These are phyloP conservation scores for Dipteronia dyeriana DNA, from an alignment of 345 rosid genomes.

Conservation along the genomic window DNA sequence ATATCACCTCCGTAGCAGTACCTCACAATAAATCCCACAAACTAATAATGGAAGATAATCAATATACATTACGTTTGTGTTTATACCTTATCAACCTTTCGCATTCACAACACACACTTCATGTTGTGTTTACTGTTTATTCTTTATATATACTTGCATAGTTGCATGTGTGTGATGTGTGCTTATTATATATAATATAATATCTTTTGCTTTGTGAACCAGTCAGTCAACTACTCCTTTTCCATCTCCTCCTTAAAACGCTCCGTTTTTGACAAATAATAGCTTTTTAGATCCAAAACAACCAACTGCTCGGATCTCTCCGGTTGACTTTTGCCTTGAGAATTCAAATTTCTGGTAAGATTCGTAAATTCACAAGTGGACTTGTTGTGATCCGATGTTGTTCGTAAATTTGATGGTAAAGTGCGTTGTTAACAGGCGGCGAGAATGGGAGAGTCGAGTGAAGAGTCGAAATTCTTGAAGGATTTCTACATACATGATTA, in stretches of 20 bases:
- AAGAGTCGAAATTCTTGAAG: conserved; percentile 30
- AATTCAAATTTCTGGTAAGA: conserved; percentile 6
- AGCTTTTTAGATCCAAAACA: conserved; percentile 3
- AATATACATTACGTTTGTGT: too few species aligned
- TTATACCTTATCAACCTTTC: neutral
- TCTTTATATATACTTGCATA: too few species aligned
- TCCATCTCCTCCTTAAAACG: conserved; percentile 13
- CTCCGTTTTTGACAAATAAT: neutral
- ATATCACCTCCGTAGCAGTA: too few species aligned
- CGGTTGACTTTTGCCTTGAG: neutral
- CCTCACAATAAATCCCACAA: neutral
- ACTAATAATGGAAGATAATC: neutral
- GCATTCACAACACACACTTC: neutral
- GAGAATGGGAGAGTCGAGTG: neutral
- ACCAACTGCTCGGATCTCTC: neutral
- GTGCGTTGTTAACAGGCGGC: neutral
- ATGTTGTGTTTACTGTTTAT: neutral
- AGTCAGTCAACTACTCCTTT: conserved; percentile 7
- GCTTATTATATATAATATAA: too few species aligned
- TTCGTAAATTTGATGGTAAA: neutral
- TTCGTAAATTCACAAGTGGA: neutral
- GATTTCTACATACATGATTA: conserved; percentile 60
- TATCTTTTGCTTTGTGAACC: neutral
- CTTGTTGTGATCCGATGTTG: neutral
- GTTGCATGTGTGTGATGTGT: too few species aligned